Evolutionary conservation across 495 filamentous ascomycete genomes (phyloP), one percentile per base, ranked within the genome.

Genomic region (Talaromyces adpressus): DNA sequence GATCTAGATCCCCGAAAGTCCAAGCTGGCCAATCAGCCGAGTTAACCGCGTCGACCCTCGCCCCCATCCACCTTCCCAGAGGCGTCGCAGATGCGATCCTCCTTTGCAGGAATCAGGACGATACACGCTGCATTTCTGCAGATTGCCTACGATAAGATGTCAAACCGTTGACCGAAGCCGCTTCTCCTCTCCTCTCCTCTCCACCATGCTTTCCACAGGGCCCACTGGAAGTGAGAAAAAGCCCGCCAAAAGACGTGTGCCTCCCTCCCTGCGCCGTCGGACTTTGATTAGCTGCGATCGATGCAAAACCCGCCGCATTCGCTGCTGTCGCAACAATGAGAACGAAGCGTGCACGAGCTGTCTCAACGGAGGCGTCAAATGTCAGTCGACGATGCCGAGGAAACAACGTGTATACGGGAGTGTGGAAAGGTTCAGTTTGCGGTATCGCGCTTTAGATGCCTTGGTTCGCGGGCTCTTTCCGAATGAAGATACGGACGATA

Each of bases 361-460:
- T 29, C 41, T 61, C 34, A 20, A 75, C 51, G 72, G 72, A 23
- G 70, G 72, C n/a, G 71, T 77, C 41, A 71, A 69, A 39, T 82
- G 79, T 63, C 71, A 75, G 51, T 78, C 77, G 14, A 79, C 76
- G 0, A 68, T 80, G 64, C 77, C 77, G 23, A 73, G 79, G 14
- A 82, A 82, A 67, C 75, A 76, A 56, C 68, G 78, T 56, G 73
- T 82, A 20, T 81, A 81, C 57, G 79, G 79, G 11, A 82, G 79
- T 64, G 77, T 82, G n/a, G 79, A 82, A 62, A 76, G 71, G 34
- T 66, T 82, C 56, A 76, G 77, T 52, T 70, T 71, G 52, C 70
- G 79, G 61, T 77, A 79, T 56, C 66, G 74, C 25, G 73, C 77
- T 14, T 72, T 81, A 22, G 77, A 81, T 68, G 75, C 78, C 18